Conservation (phyloP, 2,329 filamentous ascomycete species). For the Fusarium coffeatum region DNA sequence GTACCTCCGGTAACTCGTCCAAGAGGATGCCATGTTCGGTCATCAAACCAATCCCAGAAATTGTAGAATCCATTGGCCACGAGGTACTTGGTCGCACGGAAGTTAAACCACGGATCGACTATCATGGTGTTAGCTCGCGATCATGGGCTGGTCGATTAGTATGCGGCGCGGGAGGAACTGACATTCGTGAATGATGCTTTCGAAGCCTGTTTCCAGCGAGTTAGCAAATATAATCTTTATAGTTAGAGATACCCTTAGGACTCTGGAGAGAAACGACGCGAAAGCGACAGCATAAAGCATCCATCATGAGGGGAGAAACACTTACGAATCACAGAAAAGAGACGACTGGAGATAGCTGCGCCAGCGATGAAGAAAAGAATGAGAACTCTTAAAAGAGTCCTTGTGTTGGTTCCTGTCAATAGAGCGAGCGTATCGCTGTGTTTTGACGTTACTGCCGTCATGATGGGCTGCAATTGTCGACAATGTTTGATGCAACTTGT, state of each 20-base stretch:
- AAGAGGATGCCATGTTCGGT: constrained; percentile 99
- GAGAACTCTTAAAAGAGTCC: constrained; percentile 85
- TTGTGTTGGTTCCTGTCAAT: constrained; percentile 83
- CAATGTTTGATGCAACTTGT: constrained; percentile 52
- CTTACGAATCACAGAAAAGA: constrained; percentile 98
- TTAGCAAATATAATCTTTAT: constrained; percentile 48
- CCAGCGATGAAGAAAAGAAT: constrained; percentile 93
- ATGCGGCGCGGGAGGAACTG: constrained; percentile 56
- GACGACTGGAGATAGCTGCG: constrained; percentile 89
- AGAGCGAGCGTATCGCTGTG: constrained; percentile 72
- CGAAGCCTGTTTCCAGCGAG: constrained; percentile 74
- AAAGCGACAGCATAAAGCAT: constrained; percentile 1
- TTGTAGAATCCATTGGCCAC: constrained; percentile 97
- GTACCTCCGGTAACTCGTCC: constrained; percentile 98
- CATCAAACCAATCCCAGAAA: constrained; percentile 99
- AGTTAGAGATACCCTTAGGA: too few species aligned
- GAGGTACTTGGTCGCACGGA: constrained; percentile 96
- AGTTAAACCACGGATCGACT: constrained; percentile 99
- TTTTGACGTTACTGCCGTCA: constrained; percentile 59
- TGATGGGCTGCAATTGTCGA: constrained; percentile 54
- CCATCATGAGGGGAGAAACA: constrained; percentile 44
- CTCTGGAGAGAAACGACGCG: background rate
- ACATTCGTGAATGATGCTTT: constrained; percentile 99
- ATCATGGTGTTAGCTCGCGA: constrained; percentile 46
- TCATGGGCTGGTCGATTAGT: constrained; percentile 13